Base-by-base conservation (phyloP, 805 yeast genomes). In the Candida vartiovaarae region DNA sequence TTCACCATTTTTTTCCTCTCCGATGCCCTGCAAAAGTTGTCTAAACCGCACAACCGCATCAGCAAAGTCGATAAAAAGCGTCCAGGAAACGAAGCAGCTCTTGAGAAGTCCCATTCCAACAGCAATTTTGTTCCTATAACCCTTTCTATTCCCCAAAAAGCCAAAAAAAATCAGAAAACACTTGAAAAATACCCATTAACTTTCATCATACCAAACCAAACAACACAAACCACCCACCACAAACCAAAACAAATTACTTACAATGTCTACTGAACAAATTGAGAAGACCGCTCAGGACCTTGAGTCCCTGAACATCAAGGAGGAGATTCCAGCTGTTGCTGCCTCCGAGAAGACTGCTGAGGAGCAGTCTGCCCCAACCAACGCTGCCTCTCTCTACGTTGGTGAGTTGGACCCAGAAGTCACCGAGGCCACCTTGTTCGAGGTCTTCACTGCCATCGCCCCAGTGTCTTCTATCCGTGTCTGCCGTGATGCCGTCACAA, bases 401-500 rank as follows among this genome's bases (percentile, higher is more conserved):
- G 98, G 99, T 63, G 99, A 93, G 73, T 81, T 93, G 60, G 95
- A 87, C 68, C 86, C 90, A 52, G 67, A 84, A 38, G 95, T 93
- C 57, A 85, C 88, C 58, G 99, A 93, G 76, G 95, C 98, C 49
- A 76, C 84, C 59, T 80, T 93, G 63, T 93, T 85, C 65, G 99
- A 93, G 75, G 75, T 90, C 60, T 93, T 93, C 75, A 85, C 95
- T 53, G 89, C 86, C 63, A 76, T 91, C 59, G 99, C 98, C 57
- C 89, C 87, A 62, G 98, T 93, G 48, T 79, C 96, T 30, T 87
- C 96, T 51, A 90, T 93, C 68, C 90, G 98, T 75, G 96, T 93
- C 53, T 93, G 99, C 76, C 91, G 99, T 74, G 98, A 93, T 65
- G 95, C 97, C 57, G 84, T 93, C 59, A 82, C 97, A 67, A 87